Evolutionary conservation across 257 asterid species (phyloP), one percentile per base, ranked within the genome.

Genomic region (Jacaranda mimosifolia): DNA sequence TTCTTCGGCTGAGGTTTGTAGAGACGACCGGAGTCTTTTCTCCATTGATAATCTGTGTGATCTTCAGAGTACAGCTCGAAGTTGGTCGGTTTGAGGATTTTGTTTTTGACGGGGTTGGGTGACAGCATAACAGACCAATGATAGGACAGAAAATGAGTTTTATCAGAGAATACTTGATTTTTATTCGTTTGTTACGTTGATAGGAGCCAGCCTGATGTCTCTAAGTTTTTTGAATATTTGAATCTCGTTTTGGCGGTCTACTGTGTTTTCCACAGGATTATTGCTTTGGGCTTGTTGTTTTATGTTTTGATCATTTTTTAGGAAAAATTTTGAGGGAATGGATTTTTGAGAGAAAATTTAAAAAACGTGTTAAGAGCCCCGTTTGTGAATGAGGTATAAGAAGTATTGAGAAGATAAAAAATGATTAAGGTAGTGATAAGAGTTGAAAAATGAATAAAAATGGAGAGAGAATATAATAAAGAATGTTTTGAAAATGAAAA

Each of bases 1-100:
- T 42, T 90, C 94, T 46, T 88, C 91, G 60, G 97, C 93, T 74
- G 99, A 93, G 77, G 91, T 78, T 70, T 83, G 88, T 73, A 90
- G 89, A 0, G 97, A 84, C 9, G 97, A 89, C 17, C 97, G 97
- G 74, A 96, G 97, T 39, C 93, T 79, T 82, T 91, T 96, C 91
- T 93, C 99, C 99, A 96, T 96, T 62, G 85, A 62, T 45, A 14
- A 18, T 69, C 39, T 14, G 7, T 43, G 26, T 8, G 68, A 64
- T 48, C 62, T 73, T 18, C 79, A 55, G 46, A 36, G 15, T 71
- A 10, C 73, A 7, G 71, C 65, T 69, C 73, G 74, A 12, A 38
- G 52, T 19, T 74, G 57, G 5, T 74, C 60, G 58, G 38, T 73
- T 52, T 4, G 35, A 49, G 48, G 68, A 7, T 26, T 46, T 63